Conservation (phyloP, 1,284 basidiomycete species). For the Athelia sp. region DNA sequence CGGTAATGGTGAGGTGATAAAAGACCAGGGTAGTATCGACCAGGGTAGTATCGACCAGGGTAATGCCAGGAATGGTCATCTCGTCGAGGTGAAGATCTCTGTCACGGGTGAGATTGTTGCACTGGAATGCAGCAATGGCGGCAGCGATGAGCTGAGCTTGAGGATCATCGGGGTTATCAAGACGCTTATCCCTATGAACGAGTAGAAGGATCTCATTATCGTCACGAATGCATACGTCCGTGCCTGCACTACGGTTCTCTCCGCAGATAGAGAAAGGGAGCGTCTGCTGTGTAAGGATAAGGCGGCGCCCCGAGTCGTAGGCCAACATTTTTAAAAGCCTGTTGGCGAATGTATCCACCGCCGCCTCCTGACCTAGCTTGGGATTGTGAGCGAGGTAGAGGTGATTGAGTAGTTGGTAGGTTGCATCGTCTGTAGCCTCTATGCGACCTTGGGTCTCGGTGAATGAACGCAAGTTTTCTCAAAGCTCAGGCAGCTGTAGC, state of each 20-base stretch:
- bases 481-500: slow-evolving; percentile 8
- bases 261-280: slow-evolving; percentile 16
- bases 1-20: not conserved
- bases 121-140: not conserved
- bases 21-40: not conserved
- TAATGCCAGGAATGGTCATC: slow-evolving; percentile 1
- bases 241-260: slow-evolving; percentile 9
- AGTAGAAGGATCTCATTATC: slow-evolving; percentile 14
- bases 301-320: slow-evolving; percentile 10
- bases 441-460: slow-evolving; percentile 9
- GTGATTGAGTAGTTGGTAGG: slow-evolving; percentile 11
- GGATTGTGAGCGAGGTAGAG: slow-evolving; percentile 15
- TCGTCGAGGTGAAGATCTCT: slow-evolving; percentile 9
- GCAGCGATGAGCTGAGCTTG: not conserved
- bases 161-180: slow-evolving; percentile 8
- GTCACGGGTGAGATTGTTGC: slow-evolving; percentile 5
- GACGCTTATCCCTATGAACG: slow-evolving; percentile 13
- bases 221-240: slow-evolving; percentile 16
- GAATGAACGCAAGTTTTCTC: slow-evolving; percentile 9
- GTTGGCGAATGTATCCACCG: slow-evolving; percentile 13
- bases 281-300: slow-evolving; percentile 10
- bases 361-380: slow-evolving; percentile 14
- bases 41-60: too few species aligned
- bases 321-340: slow-evolving; percentile 11
- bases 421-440: slow-evolving; percentile 11